Conservation (phyloP, 345 rosid species). For the Turnera subulata region DNA sequence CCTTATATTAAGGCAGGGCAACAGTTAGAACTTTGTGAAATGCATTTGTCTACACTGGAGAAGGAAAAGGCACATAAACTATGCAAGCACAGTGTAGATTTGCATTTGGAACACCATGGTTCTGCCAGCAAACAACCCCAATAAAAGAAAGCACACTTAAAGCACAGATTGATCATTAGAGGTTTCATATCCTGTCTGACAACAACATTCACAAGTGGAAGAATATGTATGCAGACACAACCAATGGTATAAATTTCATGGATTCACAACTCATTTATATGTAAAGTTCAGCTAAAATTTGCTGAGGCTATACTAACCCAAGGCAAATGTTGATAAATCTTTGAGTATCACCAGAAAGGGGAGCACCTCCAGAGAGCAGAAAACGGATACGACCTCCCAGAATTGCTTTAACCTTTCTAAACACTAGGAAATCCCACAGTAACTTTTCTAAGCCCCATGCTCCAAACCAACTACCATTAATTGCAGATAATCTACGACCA, state of each 20-base stretch:
- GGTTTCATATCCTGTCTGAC: too few relatives aligned
- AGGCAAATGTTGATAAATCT: slow-evolving; percentile 98
- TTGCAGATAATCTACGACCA: slow-evolving; percentile 79
- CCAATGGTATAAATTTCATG: background rate
- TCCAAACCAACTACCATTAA: slow-evolving; percentile 96
- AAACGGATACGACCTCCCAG: slow-evolving; percentile 90
- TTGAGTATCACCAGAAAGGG: slow-evolving; percentile 93
- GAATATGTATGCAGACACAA: too few relatives aligned
- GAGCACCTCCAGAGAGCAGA: slow-evolving; percentile 98
- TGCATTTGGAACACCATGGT: too few relatives aligned
- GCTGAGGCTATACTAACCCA: slow-evolving; percentile 54
- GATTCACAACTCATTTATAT: slow-evolving; percentile 4
- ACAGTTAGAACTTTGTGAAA: too few relatives aligned
- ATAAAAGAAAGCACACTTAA: too few relatives aligned
- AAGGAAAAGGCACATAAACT: too few relatives aligned
- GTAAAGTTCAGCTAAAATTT: slow-evolving; percentile 16
- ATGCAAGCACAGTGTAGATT: too few relatives aligned
- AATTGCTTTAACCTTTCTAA: slow-evolving; percentile 73
- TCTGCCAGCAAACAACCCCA: too few relatives aligned
- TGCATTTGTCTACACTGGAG: too few relatives aligned
- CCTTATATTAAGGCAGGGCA: too few relatives aligned
- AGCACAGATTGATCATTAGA: too few relatives aligned
- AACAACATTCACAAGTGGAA: too few relatives aligned
- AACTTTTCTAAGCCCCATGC: slow-evolving; percentile 89
- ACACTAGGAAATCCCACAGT: slow-evolving; percentile 84